Evolutionary conservation across 306 rosid species (phyloP), one percentile per base, ranked within the genome.

Genomic region (Gastrolobium villosum): DNA sequence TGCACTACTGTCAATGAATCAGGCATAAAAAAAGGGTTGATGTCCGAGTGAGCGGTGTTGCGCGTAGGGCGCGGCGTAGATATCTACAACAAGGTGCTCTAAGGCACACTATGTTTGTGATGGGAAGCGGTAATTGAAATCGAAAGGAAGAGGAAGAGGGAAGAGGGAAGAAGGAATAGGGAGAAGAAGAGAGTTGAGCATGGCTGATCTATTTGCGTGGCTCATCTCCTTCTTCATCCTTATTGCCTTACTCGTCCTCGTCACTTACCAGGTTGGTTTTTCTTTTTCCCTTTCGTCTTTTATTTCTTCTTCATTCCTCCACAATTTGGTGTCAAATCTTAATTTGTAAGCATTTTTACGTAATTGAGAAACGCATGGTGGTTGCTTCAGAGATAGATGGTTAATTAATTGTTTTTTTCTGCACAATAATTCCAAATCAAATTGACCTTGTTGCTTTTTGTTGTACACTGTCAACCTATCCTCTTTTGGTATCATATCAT

Each of bases 191-290:
- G 6, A 63, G 10, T 8, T 4, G 76, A 82, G 59, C 71, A 94
- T 95, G 99, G 97, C 65, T 54, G 97, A 87, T 86, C 88, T 95
- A 3, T 82, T 70, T 35, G 87, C 82, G 15, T 95, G 99, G 99
- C 93, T 95, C 39, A 54, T 95, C 78, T 93, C 98, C 86, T 95
- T 95, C 90, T 87, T 95, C 87, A 79, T 90, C 74, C 87, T 95
- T 66, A 87, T 95, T 11, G 84, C 90, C 69, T 85, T 95, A 53
- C 96, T 95, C 50, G 79, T 82, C 66, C 84, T 93, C 70, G 84
- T 95, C 81, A 91, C 92, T 60, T 95, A 78, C 80, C 99, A 95
- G 99, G 99, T 94, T 66, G 99, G 99, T 94, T 66, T 64, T 45
- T 30, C 44, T 15, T 34, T 5, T 5, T 6, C 26, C 1, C 26